Evolutionary conservation across 1,284 basidiomycete species (phyloP), one percentile per base, ranked within the genome.

Genomic region (Singerocomus inundabilis): DNA sequence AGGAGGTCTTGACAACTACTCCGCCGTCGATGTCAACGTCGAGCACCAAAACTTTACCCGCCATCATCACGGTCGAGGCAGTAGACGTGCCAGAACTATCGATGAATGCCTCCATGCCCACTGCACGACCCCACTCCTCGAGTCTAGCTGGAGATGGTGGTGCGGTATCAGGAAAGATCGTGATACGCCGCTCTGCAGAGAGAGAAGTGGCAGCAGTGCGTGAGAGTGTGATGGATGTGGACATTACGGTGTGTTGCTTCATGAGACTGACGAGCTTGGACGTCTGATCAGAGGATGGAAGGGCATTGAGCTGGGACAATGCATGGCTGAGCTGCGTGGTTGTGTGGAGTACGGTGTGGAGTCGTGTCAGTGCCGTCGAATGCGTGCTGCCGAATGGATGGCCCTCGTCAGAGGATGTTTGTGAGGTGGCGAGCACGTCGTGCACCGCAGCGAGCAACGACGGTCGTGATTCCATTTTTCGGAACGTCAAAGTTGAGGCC

Each of bases 21-120:
- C 51, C 51, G 9, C 71, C 72, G 25, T 63, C 70, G 54, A 90
- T 77, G 55, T 85, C 82, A 50, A 90, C 74, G 60, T 91, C 88
- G 46, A 91, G 70, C 26, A 91, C 87, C 12, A 91, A 72, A 9
- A 90, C 80, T 63, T 88, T 86, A 1, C 88, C 88, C 2, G 81
- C 88, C 28, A 90, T 75, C 15, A 84, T 76, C 33, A 87, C 70
- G 1, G 77, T 81, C 35, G 77, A 76, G 26, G 70, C 66, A 34
- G 54, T 40, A n/a, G 62, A 57, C 13, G 49, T 35, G 31, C 75
- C 73, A 24, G 78, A 73, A 49, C 69, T 69, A 28, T 87, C 86
- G 53, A 77, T 80, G 70, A 85, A 90, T 2, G 80, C 73, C 59
- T 88, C 84, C 85, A 90, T 85, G 33, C 84, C 84, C 12, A 75